Percentiles rank a stretch among this genome's conserved stretches.
Evolutionary conservation across 805 yeast species (phyloP).

Genomic region (Phaffomyces antillensis): DNA sequence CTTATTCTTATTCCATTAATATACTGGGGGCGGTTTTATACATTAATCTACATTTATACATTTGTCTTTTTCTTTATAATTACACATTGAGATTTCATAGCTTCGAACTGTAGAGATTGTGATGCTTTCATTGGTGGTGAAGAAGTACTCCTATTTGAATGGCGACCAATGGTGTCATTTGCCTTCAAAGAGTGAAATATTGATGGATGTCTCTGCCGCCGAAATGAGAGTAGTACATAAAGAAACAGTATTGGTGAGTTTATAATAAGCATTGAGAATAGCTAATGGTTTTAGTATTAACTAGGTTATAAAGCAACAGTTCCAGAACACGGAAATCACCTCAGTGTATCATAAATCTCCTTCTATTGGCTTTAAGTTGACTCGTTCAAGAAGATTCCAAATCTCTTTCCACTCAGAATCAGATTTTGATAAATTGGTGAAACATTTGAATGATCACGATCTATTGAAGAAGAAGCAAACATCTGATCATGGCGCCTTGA

Average conservation of each 20-base stretch:
- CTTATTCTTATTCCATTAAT: too few relatives aligned
- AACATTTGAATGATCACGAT: neutral
- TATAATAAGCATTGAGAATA: too few relatives aligned
- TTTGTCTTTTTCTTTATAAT: neutral
- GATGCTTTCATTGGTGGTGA: constrained; percentile 1
- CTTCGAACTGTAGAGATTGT: neutral
- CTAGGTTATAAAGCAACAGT: constrained; percentile 8
- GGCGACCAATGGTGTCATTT: constrained; percentile 20
- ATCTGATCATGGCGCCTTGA: neutral
- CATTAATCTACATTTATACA: too few relatives aligned
- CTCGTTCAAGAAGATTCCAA: constrained; percentile 8
- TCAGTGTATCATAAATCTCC: constrained; percentile 16
- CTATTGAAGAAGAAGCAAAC: neutral
- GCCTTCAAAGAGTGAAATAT: constrained; percentile 19
- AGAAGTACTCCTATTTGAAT: constrained; percentile 18
- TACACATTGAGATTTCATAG: neutral
- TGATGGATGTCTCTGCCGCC: constrained; percentile 4
- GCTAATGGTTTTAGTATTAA: neutral
- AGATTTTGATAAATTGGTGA: constrained; percentile 1
- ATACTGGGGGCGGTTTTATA: neutral
- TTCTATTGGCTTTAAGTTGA: constrained; percentile 18
- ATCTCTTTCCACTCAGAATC: constrained; percentile 2
- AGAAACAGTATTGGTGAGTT: constrained; percentile 12
- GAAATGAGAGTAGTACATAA: constrained; percentile 13
- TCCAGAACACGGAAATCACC: neutral